Conservation (phyloP, 352 stramenopile species). For the Phytophthora fragariae region DNA sequence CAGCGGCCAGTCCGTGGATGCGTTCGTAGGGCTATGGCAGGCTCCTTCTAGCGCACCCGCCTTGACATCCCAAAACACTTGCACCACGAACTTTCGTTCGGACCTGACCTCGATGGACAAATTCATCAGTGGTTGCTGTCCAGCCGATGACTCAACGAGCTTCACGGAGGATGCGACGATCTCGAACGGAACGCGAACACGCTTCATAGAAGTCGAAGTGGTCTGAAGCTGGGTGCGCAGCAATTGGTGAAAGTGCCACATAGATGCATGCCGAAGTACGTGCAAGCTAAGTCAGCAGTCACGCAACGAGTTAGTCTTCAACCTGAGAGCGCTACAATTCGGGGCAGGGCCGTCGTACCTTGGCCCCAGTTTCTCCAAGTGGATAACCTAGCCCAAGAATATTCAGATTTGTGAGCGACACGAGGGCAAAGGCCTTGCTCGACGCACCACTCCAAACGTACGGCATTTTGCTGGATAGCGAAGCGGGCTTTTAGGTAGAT, state of each 20-base stretch:
- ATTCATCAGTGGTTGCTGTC: conserved; percentile 12
- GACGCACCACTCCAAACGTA: conserved; percentile 28
- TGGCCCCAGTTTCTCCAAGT: conserved; percentile 40
- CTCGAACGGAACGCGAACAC: conserved; percentile 56
- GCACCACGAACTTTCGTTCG: conserved; percentile 30
- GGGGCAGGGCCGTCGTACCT: conserved; percentile 23
- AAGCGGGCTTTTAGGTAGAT: conserved; percentile 50
- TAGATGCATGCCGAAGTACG: conserved; percentile 57
- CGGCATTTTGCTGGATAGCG: conserved; percentile 49
- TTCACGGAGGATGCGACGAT: conserved; percentile 45
- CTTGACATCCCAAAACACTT: conserved; percentile 50
- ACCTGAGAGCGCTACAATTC: neutral
- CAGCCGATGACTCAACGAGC: conserved; percentile 11
- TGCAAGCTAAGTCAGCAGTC: conserved; percentile 41
- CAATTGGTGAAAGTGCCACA: conserved; percentile 77
- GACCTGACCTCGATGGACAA: conserved; percentile 41
- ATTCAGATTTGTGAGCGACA: conserved; percentile 2
- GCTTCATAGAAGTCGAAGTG: conserved; percentile 46
- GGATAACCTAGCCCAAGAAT: conserved; percentile 22
- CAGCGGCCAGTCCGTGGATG: neutral
- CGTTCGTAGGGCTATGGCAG: conserved; percentile 6
- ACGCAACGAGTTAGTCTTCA: conserved; percentile 6
- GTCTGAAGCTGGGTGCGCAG: conserved; percentile 53
- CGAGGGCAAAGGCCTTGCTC: neutral
- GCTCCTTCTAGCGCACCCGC: conserved; percentile 31